Evolutionary conservation across 1,284 basidiomycete genomes (phyloP).

Genomic region (Cryptococcus jaspeensis): DNA sequence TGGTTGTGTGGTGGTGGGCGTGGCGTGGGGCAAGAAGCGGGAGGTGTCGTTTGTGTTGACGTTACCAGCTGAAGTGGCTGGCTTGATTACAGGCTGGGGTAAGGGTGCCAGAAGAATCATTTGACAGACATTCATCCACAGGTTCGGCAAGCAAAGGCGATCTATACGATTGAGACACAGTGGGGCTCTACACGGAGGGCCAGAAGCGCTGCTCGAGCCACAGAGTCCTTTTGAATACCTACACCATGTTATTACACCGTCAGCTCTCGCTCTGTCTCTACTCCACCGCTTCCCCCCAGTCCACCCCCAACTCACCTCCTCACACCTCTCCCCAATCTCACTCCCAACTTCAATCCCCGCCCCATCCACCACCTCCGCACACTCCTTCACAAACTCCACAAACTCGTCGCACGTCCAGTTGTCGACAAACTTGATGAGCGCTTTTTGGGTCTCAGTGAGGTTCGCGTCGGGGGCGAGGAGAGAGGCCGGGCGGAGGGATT

Average conservation of each 20-base stretch:
- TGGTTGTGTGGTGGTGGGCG: too few relatives aligned
- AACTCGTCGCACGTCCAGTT: conserved; percentile 70
- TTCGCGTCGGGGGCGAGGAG: conserved; percentile 11
- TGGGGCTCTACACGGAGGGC: conserved; percentile 14
- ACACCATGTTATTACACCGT: not conserved
- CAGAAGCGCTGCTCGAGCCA: conserved; percentile 33
- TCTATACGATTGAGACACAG: not conserved
- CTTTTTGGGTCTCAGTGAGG: conserved; percentile 40
- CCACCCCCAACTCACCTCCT: conserved; percentile 54
- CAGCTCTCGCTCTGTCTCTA: not conserved
- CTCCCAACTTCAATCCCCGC: conserved; percentile 53
- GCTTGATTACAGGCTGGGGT: too few relatives aligned
- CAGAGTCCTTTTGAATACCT: conserved; percentile 26
- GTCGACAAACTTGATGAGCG: conserved; percentile 58
- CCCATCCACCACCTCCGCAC: conserved; percentile 60
- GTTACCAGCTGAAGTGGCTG: too few relatives aligned
- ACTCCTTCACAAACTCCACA: conserved; percentile 60
- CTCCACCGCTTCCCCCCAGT: not conserved
- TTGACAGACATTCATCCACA: too few relatives aligned
- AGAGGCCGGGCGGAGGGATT: conserved; percentile 27
- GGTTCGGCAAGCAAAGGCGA: too few relatives aligned
- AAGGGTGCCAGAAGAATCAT: too few relatives aligned
- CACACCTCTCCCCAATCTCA: conserved; percentile 54
- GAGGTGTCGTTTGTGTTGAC: too few relatives aligned
- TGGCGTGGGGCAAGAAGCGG: too few relatives aligned